Percentiles rank a stretch among this genome's conserved stretches.
phyloP scores from a whole-genome alignment of 306 rosid genomes.

The Pyrus bretschneideri region DNA sequence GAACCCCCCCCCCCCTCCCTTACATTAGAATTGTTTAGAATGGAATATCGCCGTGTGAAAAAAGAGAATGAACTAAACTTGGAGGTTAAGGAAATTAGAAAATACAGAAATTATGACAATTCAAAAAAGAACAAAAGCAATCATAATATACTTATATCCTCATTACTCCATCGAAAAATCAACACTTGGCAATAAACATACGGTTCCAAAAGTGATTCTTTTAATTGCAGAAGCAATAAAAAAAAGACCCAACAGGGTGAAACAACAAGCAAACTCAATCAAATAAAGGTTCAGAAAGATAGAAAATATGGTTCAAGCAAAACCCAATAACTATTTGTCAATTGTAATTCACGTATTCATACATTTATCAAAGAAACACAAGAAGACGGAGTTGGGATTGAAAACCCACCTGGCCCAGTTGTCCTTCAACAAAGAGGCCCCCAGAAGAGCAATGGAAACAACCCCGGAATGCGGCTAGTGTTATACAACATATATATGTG shows the following conservation, averaged over 20 bases:
- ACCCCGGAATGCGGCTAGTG: slow-evolving; percentile 21
- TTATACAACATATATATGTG: background rate
- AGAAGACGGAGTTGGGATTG: background rate
- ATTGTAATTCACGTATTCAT: background rate
- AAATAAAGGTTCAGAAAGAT: background rate
- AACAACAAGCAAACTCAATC: background rate
- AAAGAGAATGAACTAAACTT: background rate
- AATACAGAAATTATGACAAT: background rate
- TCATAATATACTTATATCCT: background rate
- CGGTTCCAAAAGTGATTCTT: background rate
- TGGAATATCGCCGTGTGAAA: background rate
- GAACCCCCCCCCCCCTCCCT: background rate
- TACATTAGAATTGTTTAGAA: background rate
- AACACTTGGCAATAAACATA: background rate
- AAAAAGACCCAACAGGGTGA: background rate
- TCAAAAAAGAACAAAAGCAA: background rate
- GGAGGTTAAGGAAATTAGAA: background rate
- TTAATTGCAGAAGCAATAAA: background rate
- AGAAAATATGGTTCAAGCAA: background rate
- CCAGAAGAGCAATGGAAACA: slow-evolving; percentile 4
- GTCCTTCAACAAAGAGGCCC: slow-evolving; percentile 4
- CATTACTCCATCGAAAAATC: background rate
- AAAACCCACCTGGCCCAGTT: slow-evolving; percentile 15
- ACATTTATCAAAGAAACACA: background rate
- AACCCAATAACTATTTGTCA: background rate